These are phyloP conservation scores for Paracorniculantispora psalliotae DNA, from an alignment of 2,329 filamentous ascomycete species.

Conservation along the genomic window DNA sequence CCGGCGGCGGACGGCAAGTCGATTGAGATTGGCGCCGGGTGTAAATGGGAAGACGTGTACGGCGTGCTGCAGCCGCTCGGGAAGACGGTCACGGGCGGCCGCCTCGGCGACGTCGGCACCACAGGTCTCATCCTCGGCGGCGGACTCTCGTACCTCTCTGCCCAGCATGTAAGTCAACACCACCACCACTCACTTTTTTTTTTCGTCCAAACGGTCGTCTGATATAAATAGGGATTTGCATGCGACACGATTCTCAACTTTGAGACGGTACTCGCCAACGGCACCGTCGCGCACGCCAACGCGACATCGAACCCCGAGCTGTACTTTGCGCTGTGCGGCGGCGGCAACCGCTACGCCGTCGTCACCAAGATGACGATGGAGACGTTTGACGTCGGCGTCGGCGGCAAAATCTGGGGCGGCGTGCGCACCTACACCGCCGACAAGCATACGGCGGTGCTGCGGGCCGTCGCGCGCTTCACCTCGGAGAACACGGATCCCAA, in stretches of 20 bases:
- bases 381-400: slow-evolving; percentile 7
- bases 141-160: slow-evolving; percentile 25
- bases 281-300: slow-evolving; percentile 36
- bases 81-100: slow-evolving; percentile 29
- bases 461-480: slow-evolving; percentile 14
- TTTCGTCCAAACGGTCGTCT: background rate
- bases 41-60: slow-evolving; percentile 35
- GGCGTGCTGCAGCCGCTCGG: slow-evolving; percentile 27
- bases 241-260: slow-evolving; percentile 36
- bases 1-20: slow-evolving; percentile 23
- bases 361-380: slow-evolving; percentile 21
- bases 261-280: slow-evolving; percentile 40
- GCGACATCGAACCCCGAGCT: slow-evolving; percentile 32
- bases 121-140: slow-evolving; percentile 25
- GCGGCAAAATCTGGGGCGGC: slow-evolving; percentile 15
- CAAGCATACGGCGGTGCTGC: slow-evolving; percentile 10
- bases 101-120: slow-evolving; percentile 25
- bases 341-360: slow-evolving; percentile 42
- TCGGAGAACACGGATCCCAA: slow-evolving; percentile 14
- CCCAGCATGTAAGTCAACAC: slow-evolving; percentile 22
- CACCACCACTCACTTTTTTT: background rate
- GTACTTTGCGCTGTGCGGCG: slow-evolving; percentile 41
- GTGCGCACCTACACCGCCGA: slow-evolving; percentile 12
- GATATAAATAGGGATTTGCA: slow-evolving; percentile 27
- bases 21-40: slow-evolving; percentile 34